Conservation (phyloP, 1,139 yeast genomes). For the Pneumocystis canis region DNA sequence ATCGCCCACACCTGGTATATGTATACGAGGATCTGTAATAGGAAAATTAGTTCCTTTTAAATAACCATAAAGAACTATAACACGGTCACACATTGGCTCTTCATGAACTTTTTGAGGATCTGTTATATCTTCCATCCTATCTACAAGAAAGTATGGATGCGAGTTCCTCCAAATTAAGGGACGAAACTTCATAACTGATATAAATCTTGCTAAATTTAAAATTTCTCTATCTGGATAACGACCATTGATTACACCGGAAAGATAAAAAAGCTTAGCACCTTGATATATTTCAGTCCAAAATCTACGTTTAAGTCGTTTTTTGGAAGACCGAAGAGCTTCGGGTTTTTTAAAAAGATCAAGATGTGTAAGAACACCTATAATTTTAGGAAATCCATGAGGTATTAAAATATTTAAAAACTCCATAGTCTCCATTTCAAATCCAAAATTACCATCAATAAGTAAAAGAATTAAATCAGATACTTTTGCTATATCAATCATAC, state of each 20-base stretch:
- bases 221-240: conserved; percentile 96
- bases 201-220: conserved; percentile 76
- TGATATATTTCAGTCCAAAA: conserved; percentile 99
- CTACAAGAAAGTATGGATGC: conserved; percentile 87
- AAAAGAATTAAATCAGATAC: conserved; percentile 83
- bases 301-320: conserved; percentile 81
- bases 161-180: conserved; percentile 98
- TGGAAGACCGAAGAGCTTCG: conserved; percentile 77
- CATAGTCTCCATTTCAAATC: conserved; percentile 99
- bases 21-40: conserved; percentile 59
- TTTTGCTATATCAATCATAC: conserved; percentile 94
- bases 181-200: conserved; percentile 93
- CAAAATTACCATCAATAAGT: conserved; percentile 91
- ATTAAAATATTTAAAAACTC: conserved; percentile 91
- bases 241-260: conserved; percentile 92
- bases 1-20: conserved; percentile 94
- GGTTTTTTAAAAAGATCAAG: conserved; percentile 84
- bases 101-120: conserved; percentile 72
- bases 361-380: conserved; percentile 90
- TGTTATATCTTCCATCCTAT: conserved; percentile 86
- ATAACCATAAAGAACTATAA: conserved; percentile 84
- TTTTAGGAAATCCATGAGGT: conserved; percentile 98
- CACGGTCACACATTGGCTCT: conserved; percentile 73
- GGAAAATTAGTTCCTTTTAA: conserved; percentile 87
- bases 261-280: conserved; percentile 89